Evolutionary conservation across 2,329 filamentous ascomycete species (phyloP), one percentile per base, ranked within the genome.

Genomic region (Botrytis sinoallii): DNA sequence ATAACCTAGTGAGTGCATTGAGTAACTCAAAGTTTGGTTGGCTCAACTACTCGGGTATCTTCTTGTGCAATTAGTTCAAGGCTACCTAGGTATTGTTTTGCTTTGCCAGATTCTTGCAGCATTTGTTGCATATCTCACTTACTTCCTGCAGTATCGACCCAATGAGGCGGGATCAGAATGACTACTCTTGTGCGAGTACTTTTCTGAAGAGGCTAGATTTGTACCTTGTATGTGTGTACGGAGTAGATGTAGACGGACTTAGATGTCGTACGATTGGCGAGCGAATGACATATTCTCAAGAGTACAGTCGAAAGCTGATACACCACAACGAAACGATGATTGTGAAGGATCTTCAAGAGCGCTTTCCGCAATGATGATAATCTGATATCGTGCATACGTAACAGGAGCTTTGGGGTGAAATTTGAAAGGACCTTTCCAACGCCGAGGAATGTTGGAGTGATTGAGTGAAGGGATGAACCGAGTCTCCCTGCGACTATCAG

Each of bases 71-170:
- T 25, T 35, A 52, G 32, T 22, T 20, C 46, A 38, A 38, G 65
- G 22, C 29, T 32, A 32, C 32, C 32, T 8, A 42, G 16, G 42
- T 42, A 1, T 35, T 52, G 29, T 48, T 66, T 20, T 66, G 44
- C 64, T 35, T 66, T 25, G 29, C 44, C 64, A 67, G 32, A 52
- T 38, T 52, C 32, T 52, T 52, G 44, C 44, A 52, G 44, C 22
- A 29, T 67, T 67, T 66, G 70, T 72, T 72, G 70, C 70, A 72
- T 72, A 32, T 67, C 61, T 67, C n/a, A 57, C 18, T 52, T 66
- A 46, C 29, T 22, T 64, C 9, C n/a, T 29, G 18, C 35, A 32
- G 42, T 22, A 60, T 66, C 29, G 38, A 29, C 32, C 60, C 20
- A 71, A 64, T 40, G 10, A 46, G 32, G 35, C 7, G 35, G 70